Conservation (phyloP, 345 rosid species). For the Boechera stricta region DNA sequence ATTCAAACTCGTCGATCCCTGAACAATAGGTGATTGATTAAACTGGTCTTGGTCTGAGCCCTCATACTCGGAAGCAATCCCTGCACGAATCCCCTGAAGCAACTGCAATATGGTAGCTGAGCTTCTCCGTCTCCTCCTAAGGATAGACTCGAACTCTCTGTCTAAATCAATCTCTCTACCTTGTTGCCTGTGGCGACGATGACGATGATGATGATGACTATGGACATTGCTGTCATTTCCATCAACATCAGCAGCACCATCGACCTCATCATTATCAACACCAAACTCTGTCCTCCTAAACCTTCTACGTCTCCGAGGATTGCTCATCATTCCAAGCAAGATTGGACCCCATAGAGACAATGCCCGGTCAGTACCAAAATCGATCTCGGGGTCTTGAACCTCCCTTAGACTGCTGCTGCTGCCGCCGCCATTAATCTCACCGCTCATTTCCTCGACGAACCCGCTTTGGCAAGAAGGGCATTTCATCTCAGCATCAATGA, state of each 20-base stretch:
- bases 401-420: conserved; percentile 22
- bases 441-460: conserved; percentile 41
- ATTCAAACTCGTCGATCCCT: conserved; percentile 22
- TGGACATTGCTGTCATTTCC: conserved; percentile 53
- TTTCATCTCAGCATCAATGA: conserved; percentile 67
- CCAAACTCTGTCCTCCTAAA: conserved; percentile 59
- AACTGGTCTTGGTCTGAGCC: conserved; percentile 9
- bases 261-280: conserved; percentile 57
- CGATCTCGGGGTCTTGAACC: conserved; percentile 55
- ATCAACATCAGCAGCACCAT: conserved; percentile 52
- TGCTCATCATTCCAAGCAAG: conserved; percentile 81
- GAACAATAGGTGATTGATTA: conserved; percentile 47
- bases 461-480: conserved; percentile 73
- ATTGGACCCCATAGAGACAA: conserved; percentile 84
- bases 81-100: conserved; percentile 76
- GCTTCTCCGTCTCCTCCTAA: conserved; percentile 68
- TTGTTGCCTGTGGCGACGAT: conserved; percentile 33
- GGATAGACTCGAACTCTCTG: conserved; percentile 63
- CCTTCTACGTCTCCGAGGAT: conserved; percentile 59
- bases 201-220: conserved; percentile 36
- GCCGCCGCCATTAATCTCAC: conserved; percentile 27
- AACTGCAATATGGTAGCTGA: conserved; percentile 69
- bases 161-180: conserved; percentile 61
- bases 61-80: conserved; percentile 65
- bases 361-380: conserved; percentile 71